phyloP scores from a whole-genome alignment of 2,329 filamentous ascomycete genomes.

The Aschersonia sp. region DNA sequence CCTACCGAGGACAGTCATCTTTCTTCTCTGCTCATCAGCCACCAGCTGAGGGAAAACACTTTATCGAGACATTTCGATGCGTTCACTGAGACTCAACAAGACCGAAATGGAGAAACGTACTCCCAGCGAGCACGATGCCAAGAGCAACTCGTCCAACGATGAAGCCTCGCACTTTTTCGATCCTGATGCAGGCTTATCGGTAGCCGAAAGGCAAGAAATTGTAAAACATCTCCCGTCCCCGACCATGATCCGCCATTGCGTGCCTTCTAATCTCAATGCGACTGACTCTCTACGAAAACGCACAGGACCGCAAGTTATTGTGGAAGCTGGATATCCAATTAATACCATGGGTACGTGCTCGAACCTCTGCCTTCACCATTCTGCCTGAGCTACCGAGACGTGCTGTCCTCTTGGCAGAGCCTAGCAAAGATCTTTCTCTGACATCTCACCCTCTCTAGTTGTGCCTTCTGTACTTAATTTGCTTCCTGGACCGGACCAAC shows the following conservation, averaged over 20 bases:
- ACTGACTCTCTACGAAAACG: background rate
- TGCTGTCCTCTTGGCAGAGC: too few species aligned
- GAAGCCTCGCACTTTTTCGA: conserved; percentile 16
- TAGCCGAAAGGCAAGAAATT: conserved; percentile 45
- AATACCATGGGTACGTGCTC: conserved; percentile 38
- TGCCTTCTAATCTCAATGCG: too few species aligned
- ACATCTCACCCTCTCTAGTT: conserved; percentile 25
- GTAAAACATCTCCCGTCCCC: conserved; percentile 24
- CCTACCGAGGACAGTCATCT: too few species aligned
- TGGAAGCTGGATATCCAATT: conserved; percentile 46
- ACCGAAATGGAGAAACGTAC: conserved; percentile 16
- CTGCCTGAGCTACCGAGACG: conserved; percentile 25
- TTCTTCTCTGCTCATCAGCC: too few species aligned
- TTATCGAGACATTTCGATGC: too few species aligned
- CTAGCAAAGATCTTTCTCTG: background rate
- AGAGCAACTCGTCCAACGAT: conserved; percentile 14
- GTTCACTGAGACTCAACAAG: conserved; percentile 8
- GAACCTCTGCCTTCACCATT: conserved; percentile 24
- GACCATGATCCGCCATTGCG: background rate
- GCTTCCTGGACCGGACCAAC: conserved; percentile 65
- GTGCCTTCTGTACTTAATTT: conserved; percentile 58
- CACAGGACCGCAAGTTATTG: conserved; percentile 45
- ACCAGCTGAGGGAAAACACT: too few species aligned
- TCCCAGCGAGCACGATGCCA: conserved; percentile 6
- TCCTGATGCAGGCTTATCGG: conserved; percentile 47